Conservation (phyloP, 176 grass and related monocot species). For the Dendrocalamus sinicus region DNA sequence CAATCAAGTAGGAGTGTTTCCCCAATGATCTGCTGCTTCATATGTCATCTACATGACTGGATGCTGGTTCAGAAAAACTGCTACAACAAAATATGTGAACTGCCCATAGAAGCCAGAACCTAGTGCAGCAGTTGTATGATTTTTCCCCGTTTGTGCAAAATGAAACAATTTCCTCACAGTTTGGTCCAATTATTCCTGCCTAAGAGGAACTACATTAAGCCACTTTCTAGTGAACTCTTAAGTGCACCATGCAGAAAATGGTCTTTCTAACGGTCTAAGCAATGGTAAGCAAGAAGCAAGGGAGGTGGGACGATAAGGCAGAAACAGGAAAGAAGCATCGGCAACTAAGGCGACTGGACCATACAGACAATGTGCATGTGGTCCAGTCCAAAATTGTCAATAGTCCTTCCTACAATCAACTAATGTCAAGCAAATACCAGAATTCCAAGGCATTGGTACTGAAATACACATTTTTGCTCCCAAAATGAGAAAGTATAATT, state of each 20-base stretch:
- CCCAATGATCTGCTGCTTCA: not conserved
- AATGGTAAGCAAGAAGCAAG: not conserved
- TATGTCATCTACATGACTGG: constrained; percentile 12
- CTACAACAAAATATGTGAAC: not conserved
- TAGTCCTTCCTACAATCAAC: constrained; percentile 22
- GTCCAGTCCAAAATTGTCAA: not conserved
- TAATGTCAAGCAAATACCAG: constrained; percentile 21
- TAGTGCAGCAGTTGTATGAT: not conserved
- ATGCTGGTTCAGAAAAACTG: constrained; percentile 9
- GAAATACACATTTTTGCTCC: not conserved
- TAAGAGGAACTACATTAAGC: not conserved
- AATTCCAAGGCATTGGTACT: not conserved
- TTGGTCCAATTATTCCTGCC: not conserved
- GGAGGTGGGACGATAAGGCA: not conserved
- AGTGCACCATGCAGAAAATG: not conserved
- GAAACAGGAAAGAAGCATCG: not conserved
- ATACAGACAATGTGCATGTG: not conserved
- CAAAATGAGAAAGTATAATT: not conserved
- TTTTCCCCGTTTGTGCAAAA: not conserved
- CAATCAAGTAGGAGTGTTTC: constrained; percentile 5
- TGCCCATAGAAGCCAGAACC: not conserved
- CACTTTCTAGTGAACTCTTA: not conserved
- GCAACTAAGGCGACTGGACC: not conserved
- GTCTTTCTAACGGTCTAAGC: not conserved
- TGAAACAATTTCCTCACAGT: not conserved